Percentiles rank a stretch among this genome's conserved stretches.
Conservation (phyloP, 305 asterid genomes). For the Plantago coronopus region DNA sequence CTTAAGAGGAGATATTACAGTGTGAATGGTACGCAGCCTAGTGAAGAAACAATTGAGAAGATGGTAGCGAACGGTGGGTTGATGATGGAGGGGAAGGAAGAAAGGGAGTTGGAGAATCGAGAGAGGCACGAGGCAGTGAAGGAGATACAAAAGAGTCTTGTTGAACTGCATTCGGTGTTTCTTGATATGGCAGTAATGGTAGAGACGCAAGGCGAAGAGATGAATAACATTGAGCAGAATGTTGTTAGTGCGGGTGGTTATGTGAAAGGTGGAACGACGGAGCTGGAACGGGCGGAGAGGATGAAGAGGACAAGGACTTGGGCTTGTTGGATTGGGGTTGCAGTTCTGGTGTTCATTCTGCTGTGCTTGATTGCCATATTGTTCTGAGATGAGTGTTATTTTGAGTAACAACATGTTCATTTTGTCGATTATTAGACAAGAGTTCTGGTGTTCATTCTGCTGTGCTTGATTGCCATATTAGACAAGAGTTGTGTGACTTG, state of each 20-base stretch:
- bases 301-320: conserved; percentile 47
- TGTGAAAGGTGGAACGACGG: conserved; percentile 42
- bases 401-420: too few species aligned
- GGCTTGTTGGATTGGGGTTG: conserved; percentile 58
- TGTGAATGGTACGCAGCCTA: conserved; percentile 45
- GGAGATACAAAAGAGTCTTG: conserved; percentile 65
- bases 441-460: conserved; percentile 46
- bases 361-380: conserved; percentile 51
- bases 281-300: conserved; percentile 50
- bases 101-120: conserved; percentile 42
- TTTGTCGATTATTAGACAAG: too few species aligned
- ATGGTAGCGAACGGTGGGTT: conserved; percentile 36
- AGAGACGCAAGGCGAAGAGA: conserved; percentile 67
- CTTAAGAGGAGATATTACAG: conserved; percentile 40
- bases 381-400: too few species aligned
- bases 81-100: conserved; percentile 37
- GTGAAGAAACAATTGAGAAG: conserved; percentile 53
- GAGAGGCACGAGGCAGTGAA: conserved; percentile 53
- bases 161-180: conserved; percentile 66
- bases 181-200: conserved; percentile 89
- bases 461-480: conserved; percentile 52
- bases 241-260: conserved; percentile 47
- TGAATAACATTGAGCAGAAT: conserved; percentile 72
- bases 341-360: conserved; percentile 48
- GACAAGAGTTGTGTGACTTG: too few species aligned